Conservation (phyloP, 2,329 filamentous ascomycete species). For the Fusarium vanettenii region DNA sequence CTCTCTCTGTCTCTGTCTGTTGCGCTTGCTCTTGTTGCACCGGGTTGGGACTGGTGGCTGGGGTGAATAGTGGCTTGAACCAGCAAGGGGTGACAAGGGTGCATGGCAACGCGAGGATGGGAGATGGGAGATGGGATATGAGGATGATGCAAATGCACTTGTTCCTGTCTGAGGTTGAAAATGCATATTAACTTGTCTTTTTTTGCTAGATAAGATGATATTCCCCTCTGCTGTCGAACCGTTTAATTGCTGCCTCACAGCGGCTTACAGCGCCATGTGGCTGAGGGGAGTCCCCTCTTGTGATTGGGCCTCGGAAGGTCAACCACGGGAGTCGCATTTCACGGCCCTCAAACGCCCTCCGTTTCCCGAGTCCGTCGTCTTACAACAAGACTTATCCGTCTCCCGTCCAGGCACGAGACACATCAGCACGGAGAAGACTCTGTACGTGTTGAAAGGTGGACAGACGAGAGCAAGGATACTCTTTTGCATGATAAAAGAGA, state of each 20-base stretch:
- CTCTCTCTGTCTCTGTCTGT: neutral
- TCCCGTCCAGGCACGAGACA: neutral
- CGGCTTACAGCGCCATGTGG: slow-evolving; percentile 12
- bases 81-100: slow-evolving; percentile 11
- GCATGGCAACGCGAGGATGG: neutral
- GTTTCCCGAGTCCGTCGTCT: slow-evolving; percentile 24
- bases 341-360: slow-evolving; percentile 19
- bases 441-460: neutral
- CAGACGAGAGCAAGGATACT: neutral
- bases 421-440: neutral
- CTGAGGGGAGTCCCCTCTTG: neutral
- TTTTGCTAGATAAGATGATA: neutral
- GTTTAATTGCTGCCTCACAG: neutral
- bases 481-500: neutral
- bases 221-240: neutral
- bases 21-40: neutral
- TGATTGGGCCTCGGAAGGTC: slow-evolving; percentile 10
- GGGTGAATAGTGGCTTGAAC: slow-evolving; percentile 7
- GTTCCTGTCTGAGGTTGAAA: neutral
- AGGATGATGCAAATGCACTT: neutral
- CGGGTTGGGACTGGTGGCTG: slow-evolving; percentile 9
- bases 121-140: neutral
- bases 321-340: slow-evolving; percentile 7
- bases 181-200: neutral
- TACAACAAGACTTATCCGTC: slow-evolving; percentile 16